Evolutionary conservation across 2,329 filamentous ascomycete species (phyloP), one percentile per base, ranked within the genome.

Genomic region (Diaporthe australafricana): DNA sequence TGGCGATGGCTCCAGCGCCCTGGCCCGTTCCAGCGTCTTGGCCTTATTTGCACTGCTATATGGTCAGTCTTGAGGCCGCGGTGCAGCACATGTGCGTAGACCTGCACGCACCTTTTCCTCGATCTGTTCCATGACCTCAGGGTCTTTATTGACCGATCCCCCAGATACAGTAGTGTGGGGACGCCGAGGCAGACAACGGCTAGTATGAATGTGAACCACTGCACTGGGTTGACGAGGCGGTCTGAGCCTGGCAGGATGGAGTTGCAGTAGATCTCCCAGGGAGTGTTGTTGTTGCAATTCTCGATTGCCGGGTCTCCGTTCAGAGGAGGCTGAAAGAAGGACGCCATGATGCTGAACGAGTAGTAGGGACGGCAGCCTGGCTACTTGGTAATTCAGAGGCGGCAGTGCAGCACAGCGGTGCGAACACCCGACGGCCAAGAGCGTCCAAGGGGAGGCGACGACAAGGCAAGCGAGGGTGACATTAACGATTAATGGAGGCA

Each of bases 221-320:
- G 80, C 27, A 79, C 74, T 66, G 77, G 78, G 17, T 74, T 70
- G 22, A 72, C 63, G 30, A 80, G 73, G 50, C 77, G 75, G 17
- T 73, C 65, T 9, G 75, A 67, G 8, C 71, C 62, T 1, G 77
- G 66, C 3, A 81, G 56, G 16, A 78, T 68, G 17, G 67, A 75
- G 71, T 81, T 82, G 75, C 78, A 79, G 72, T 80, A 81, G 8
- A 81, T 74, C 56, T 75, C 71, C 20, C 75, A 74, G 4, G 70
- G 40, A 2, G 63, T 67, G 11, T 62, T 65, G 7, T 75, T 68
- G 16, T 52, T 70, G 71, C 77, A 80, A 20, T 70, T 75, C 25
- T 73, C 45, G 48, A 78, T 71, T 56, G 76, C 75, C 4, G 78
- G 77, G 70, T 80, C 78, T 47, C 76, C 77, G n/a, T 75, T 77